These are phyloP conservation scores for Nissolia schottii DNA, from an alignment of 306 rosid species.

Conservation along the genomic window DNA sequence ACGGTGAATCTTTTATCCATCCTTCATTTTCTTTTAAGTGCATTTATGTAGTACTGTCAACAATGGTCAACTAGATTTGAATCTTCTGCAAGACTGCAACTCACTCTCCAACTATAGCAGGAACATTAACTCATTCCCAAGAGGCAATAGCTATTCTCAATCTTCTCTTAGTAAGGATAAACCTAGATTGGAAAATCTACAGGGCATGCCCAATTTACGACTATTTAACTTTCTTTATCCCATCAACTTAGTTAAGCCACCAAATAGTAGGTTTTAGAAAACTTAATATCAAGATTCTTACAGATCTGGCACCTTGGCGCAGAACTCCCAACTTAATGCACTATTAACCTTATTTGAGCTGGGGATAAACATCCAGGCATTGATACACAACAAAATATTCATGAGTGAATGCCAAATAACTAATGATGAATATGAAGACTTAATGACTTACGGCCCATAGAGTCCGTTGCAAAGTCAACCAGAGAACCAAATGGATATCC, in stretches of 20 bases:
- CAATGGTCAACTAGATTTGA: not conserved
- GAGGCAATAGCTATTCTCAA: not conserved
- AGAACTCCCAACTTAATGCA: conserved; percentile 16
- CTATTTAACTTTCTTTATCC: conserved; percentile 1
- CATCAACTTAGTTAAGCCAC: not conserved
- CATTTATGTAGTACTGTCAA: not conserved
- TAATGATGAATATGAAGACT: conserved; percentile 10
- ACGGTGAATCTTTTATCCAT: not conserved
- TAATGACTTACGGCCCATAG: conserved; percentile 83
- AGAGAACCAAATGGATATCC: conserved; percentile 98
- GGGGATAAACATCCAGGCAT: not conserved
- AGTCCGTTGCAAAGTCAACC: conserved; percentile 98
- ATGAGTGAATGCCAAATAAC: not conserved
- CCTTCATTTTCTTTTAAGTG: not conserved
- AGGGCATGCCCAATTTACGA: not conserved
- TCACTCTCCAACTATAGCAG: not conserved
- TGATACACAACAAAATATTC: not conserved
- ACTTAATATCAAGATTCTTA: not conserved
- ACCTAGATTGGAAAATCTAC: not conserved
- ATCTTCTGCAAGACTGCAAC: not conserved
- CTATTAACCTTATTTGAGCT: not conserved
- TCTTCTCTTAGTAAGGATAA: conserved; percentile 4
- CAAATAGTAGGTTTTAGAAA: not conserved
- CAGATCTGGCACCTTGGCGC: not conserved
- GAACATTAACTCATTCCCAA: not conserved